These are phyloP conservation scores for Linum usitatissimum DNA, from an alignment of 345 rosid genomes.

Conservation along the genomic window DNA sequence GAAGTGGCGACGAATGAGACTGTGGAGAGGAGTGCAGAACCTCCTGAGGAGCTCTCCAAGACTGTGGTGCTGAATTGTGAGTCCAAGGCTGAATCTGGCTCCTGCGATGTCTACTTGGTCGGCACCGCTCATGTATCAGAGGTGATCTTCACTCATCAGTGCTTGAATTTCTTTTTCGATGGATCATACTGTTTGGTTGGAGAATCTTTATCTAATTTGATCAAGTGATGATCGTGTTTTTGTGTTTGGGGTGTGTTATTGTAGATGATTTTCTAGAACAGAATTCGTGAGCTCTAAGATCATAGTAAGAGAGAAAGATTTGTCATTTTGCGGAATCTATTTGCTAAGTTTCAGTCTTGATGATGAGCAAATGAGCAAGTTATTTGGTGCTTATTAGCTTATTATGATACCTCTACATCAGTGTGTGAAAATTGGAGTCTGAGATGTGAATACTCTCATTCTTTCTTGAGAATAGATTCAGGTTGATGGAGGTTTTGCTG, in stretches of 20 bases:
- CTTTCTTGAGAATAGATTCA: background rate
- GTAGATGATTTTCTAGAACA: too few relatives aligned
- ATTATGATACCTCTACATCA: background rate
- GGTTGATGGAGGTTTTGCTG: background rate
- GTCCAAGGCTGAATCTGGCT: constrained; percentile 55
- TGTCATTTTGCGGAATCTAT: too few relatives aligned
- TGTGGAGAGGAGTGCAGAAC: constrained; percentile 11
- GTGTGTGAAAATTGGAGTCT: background rate
- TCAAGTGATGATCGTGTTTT: background rate
- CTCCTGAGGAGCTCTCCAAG: constrained; percentile 65
- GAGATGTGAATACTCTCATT: background rate
- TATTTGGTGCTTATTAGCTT: too few relatives aligned
- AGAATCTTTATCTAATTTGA: background rate
- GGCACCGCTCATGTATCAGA: constrained; percentile 93
- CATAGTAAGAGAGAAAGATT: too few relatives aligned
- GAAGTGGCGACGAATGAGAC: background rate
- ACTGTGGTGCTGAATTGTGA: constrained; percentile 73
- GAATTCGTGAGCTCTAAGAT: too few relatives aligned
- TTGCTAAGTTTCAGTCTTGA: too few relatives aligned
- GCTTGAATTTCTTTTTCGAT: background rate
- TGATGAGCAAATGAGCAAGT: too few relatives aligned
- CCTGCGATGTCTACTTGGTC: constrained; percentile 72
- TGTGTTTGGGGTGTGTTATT: background rate
- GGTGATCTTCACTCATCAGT: constrained; percentile 25
- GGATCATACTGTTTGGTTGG: constrained; percentile 15